phyloP scores from a whole-genome alignment of 306 rosid genomes.

The Citrullus colocynthis region DNA sequence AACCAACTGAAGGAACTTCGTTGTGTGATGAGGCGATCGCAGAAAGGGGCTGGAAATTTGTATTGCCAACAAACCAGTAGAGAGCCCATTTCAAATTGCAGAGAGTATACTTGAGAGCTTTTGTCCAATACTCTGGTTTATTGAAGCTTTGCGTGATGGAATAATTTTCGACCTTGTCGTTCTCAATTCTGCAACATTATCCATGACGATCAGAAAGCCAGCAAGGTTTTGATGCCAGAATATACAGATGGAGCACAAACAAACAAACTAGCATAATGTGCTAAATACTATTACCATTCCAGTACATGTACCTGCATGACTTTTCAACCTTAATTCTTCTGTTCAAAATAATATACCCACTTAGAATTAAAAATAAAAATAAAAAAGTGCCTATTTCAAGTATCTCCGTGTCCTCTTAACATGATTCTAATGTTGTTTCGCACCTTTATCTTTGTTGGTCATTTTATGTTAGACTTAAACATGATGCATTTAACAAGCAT shows the following conservation, averaged over 20 bases:
- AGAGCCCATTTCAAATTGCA: constrained; percentile 98
- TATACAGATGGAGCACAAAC: background rate
- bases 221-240: background rate
- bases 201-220: background rate
- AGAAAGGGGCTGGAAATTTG: constrained; percentile 81
- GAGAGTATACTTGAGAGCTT: constrained; percentile 93
- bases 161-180: constrained; percentile 79
- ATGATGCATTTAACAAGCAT: background rate
- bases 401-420: background rate
- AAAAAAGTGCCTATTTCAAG: background rate
- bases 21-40: constrained; percentile 52
- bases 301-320: background rate
- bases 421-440: background rate
- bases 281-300: background rate
- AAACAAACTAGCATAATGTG: background rate
- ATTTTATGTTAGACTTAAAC: background rate
- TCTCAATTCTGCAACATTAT: constrained; percentile 54
- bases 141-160: constrained; percentile 95
- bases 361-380: background rate
- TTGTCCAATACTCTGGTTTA: constrained; percentile 95
- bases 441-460: background rate
- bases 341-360: background rate
- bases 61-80: constrained; percentile 92
- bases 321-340: background rate
- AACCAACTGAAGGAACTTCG: constrained; percentile 49